Conservation (phyloP, 2,329 filamentous ascomycete genomes). For the Calonectria naviculata region DNA sequence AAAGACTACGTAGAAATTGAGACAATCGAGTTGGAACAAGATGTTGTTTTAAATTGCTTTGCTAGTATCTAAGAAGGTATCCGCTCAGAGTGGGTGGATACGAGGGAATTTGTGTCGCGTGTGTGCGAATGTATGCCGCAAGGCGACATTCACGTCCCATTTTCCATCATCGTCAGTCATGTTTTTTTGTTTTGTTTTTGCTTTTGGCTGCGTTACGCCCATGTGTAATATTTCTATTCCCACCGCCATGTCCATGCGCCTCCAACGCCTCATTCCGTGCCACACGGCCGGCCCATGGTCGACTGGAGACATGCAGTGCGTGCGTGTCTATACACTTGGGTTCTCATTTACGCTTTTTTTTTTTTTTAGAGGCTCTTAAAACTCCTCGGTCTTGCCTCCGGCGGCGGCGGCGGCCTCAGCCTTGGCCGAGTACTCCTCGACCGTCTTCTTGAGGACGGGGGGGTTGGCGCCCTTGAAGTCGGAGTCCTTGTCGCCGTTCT, state of each 20-base stretch:
- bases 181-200: no score
- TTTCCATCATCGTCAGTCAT: neutral
- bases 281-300: no score
- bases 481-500: conserved; percentile 60
- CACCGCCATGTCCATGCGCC: no score
- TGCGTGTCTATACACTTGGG: no score
- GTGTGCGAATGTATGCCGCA: neutral
- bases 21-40: neutral
- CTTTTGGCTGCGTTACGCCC: neutral
- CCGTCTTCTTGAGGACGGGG: conserved; percentile 43
- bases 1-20: neutral
- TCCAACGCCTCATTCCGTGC: no score
- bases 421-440: conserved; percentile 39
- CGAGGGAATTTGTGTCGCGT: neutral
- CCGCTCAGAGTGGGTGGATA: neutral
- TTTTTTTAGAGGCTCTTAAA: conserved; percentile 15
- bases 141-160: neutral
- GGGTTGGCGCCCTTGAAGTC: conserved; percentile 55
- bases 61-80: conserved; percentile 10
- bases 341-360: neutral
- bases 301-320: no score
- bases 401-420: conserved; percentile 33
- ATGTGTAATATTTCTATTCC: no score
- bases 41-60: conserved; percentile 15
- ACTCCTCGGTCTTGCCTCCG: conserved; percentile 25